Percentiles rank a stretch among this genome's conserved stretches.
Evolutionary conservation across 805 yeast genomes (phyloP).

Genomic region (Sungouiozyma ichnusensis): DNA sequence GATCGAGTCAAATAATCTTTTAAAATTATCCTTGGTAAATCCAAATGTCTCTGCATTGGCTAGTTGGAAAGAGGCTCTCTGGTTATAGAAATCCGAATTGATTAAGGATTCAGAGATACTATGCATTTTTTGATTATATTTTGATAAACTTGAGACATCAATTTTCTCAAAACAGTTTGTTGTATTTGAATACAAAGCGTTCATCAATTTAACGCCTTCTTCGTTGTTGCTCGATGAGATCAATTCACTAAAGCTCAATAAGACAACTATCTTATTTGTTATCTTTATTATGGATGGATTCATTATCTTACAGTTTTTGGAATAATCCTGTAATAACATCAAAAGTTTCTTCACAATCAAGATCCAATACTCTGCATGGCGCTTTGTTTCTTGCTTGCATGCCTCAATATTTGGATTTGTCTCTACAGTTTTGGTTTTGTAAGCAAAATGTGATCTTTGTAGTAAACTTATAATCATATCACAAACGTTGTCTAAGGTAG

Average conservation of each 20-base stretch:
- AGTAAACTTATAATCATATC: constrained; percentile 19
- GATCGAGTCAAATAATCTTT: constrained; percentile 12
- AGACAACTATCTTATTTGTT: constrained; percentile 10
- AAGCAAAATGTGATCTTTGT: constrained; percentile 13
- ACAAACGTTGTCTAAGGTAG: constrained; percentile 14
- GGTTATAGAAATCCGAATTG: constrained; percentile 20
- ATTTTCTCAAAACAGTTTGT: constrained; percentile 15
- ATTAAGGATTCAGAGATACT: constrained; percentile 25
- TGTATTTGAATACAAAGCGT: not conserved
- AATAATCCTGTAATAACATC: constrained; percentile 23
- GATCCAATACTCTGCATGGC: constrained; percentile 12
- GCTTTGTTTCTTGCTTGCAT: constrained; percentile 2
- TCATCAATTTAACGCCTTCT: constrained; percentile 1
- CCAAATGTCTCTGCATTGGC: constrained; percentile 14
- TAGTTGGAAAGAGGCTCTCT: constrained; percentile 14
- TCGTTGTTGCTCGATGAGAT: not conserved
- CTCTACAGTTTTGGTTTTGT: not conserved
- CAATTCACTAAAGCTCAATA: constrained; percentile 3
- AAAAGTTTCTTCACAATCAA: constrained; percentile 17
- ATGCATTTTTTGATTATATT: constrained; percentile 14
- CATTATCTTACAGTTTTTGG: constrained; percentile 21
- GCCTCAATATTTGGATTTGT: not conserved
- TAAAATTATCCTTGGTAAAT: constrained; percentile 14
- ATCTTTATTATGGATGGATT: constrained; percentile 13
- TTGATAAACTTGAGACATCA: constrained; percentile 7